Base-by-base conservation (phyloP, 2,329 filamentous ascomycete genomes). In the Ceratocystis variospora region DNA sequence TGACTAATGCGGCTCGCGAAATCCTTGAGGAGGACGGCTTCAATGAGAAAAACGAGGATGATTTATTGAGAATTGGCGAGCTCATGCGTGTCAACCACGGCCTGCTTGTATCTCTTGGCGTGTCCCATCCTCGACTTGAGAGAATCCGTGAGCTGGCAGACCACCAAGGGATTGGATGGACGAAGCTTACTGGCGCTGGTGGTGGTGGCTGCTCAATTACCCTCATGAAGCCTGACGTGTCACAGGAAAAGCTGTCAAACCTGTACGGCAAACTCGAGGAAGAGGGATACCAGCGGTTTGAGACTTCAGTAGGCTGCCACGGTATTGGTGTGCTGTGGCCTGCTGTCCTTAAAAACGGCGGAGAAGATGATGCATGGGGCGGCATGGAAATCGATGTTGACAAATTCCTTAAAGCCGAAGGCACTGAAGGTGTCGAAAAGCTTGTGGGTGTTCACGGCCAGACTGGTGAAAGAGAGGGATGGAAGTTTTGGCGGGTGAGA, bases 141-240 rank as follows among this genome's bases (percentile, higher is more conserved):
- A 85, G 93, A 41, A 86, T 99, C 71, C 86, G 94, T 69, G 93
- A 96, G 76, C 79, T 99, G 31, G 88, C 96, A 62, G 93, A 99
- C 70, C 86, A 94, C 71, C 84, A 90, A 66, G 88, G 87, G 50
- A 88, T 96, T 66, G 94, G 94, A 37, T 99, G 92, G 92, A 96
- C 94, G 12, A 99, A 99, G 75, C 82, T 99, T 67, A 99, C 94
- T 0, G 94, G 94, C 44, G 94, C 94, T 1, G 94, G 94, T 25
- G 95, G 94, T 12, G 95, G 94, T 66, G 94, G 94, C 2, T 97
- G 95, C 75, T 93, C 92, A 2, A 97, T 99, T 71, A 95, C 93
- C 0, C 79, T 99, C 3, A 79, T 99, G 62, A 88, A 87, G 70
- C 88, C 89, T 0, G 83, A 83, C 37, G 79, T 82, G 1, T 73